Conservation (phyloP, 768 basidiomycete species). For the Suillus americanus region DNA sequence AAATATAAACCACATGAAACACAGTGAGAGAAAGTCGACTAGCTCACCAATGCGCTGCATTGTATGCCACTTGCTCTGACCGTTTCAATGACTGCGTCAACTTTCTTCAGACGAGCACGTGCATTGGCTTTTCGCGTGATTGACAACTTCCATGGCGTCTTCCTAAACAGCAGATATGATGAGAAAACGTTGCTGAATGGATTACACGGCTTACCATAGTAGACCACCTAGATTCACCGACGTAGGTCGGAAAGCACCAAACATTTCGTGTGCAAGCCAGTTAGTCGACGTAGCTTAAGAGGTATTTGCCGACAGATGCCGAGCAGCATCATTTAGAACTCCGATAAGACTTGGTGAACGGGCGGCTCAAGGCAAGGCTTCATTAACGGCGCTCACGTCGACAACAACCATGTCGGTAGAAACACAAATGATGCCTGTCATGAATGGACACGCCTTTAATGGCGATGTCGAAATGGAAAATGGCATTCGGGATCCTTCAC, state of each 20-base stretch:
- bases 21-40: neutral
- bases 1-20: neutral
- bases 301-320: constrained; percentile 24
- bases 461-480: constrained; percentile 42
- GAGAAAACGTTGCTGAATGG: neutral
- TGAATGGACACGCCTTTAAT: constrained; percentile 44
- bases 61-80: constrained; percentile 81
- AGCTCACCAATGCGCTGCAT: constrained; percentile 71
- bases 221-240: constrained; percentile 71
- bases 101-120: constrained; percentile 83
- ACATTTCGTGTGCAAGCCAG: constrained; percentile 48
- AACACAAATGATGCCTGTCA: constrained; percentile 34
- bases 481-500: constrained; percentile 31
- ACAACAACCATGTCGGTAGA: constrained; percentile 48
- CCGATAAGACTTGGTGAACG: constrained; percentile 17
- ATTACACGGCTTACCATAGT: constrained; percentile 62
- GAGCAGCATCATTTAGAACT: constrained; percentile 23
- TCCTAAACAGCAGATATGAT: constrained; percentile 54
- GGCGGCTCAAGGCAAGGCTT: neutral
- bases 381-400: constrained; percentile 12
- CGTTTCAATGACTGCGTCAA: constrained; percentile 91
- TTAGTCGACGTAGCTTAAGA: neutral
- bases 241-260: constrained; percentile 81
- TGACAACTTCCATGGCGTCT: constrained; percentile 92
- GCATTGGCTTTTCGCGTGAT: constrained; percentile 90